These are phyloP conservation scores for Fusarium anguioides DNA, from an alignment of 2,329 filamentous ascomycete genomes.

Conservation along the genomic window DNA sequence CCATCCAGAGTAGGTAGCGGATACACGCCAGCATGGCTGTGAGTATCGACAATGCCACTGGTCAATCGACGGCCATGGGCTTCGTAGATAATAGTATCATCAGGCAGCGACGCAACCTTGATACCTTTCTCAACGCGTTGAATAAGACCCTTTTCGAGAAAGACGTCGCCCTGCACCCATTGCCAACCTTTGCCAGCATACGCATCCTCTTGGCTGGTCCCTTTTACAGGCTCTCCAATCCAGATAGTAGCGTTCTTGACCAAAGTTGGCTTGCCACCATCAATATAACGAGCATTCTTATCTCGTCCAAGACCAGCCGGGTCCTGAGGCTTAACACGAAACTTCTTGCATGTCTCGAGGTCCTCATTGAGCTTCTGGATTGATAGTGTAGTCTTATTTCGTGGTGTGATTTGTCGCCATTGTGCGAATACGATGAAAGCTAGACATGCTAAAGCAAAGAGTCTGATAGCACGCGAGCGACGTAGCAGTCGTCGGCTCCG, in stretches of 20 bases:
- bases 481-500: slow-evolving; percentile 50
- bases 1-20: slow-evolving; percentile 66
- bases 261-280: slow-evolving; percentile 68
- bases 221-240: slow-evolving; percentile 69
- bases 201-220: slow-evolving; percentile 63
- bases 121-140: slow-evolving; percentile 62
- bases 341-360: slow-evolving; percentile 64
- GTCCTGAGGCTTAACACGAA: slow-evolving; percentile 66
- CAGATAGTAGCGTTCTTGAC: slow-evolving; percentile 75
- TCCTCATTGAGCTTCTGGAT: slow-evolving; percentile 64
- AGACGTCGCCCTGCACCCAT: slow-evolving; percentile 71
- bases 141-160: slow-evolving; percentile 71
- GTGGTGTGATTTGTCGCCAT: slow-evolving; percentile 56
- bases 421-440: slow-evolving; percentile 63
- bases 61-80: slow-evolving; percentile 71
- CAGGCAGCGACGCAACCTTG: slow-evolving; percentile 54
- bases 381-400: slow-evolving; percentile 57
- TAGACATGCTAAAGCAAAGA: slow-evolving; percentile 60
- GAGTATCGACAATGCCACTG: slow-evolving; percentile 77
- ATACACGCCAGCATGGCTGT: slow-evolving; percentile 72
- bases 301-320: slow-evolving; percentile 66
- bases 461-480: slow-evolving; percentile 57
- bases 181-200: slow-evolving; percentile 68
- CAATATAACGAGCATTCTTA: slow-evolving; percentile 69
- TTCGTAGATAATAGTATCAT: slow-evolving; percentile 64